Evolutionary conservation across 1,284 basidiomycete genomes (phyloP), one percentile per base, ranked within the genome.

Genomic region (Rhodotorula sp.): DNA sequence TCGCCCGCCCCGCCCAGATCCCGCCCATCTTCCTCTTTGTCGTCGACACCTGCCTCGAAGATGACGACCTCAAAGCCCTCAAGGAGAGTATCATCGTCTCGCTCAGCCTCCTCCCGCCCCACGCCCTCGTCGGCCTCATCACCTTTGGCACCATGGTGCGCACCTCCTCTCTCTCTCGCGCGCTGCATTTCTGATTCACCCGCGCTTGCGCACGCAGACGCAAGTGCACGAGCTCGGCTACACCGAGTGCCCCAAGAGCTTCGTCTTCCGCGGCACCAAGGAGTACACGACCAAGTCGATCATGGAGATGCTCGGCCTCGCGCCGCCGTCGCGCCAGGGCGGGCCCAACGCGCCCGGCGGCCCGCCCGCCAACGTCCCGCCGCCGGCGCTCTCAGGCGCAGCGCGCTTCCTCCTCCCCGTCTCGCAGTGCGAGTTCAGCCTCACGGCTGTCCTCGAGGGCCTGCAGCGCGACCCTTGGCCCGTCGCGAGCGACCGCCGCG

Each of bases 201-300:
- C n/a, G 29, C 41, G 29, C 37, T 53, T 12, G 48, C 10, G 73
- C 41, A 27, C 46, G 15, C 77, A 96, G 93, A 88, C 96, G 13
- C 95, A 97, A 90, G 94, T 99, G 1, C 96, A 99, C 82, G 97
- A 99, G 84, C 90, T 99, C 62, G 94, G 95, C 44, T 99, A 97
- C 80, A 88, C 90, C 3, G 91, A 95, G 81, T 99, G 95, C 84
- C 93, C 89, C 83, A 99, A 99, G 83, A 95, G 94, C 10, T 99
- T 96, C 82, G 96, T 99, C 73, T 99, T 99, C 89, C 90, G 96
- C 50, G 97, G 97, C 64, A 92, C 91, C n/a, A 99, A 99, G 83
- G 97, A 99, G 80, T 99, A 99, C 82, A 85, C 90, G 68, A 90
- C 94, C 69, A 99, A 99, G 84, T 92, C 95, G 79, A 97, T 99